Conservation (phyloP, 2,329 filamentous ascomycete species). For the Sclerotinia subarctica region DNA sequence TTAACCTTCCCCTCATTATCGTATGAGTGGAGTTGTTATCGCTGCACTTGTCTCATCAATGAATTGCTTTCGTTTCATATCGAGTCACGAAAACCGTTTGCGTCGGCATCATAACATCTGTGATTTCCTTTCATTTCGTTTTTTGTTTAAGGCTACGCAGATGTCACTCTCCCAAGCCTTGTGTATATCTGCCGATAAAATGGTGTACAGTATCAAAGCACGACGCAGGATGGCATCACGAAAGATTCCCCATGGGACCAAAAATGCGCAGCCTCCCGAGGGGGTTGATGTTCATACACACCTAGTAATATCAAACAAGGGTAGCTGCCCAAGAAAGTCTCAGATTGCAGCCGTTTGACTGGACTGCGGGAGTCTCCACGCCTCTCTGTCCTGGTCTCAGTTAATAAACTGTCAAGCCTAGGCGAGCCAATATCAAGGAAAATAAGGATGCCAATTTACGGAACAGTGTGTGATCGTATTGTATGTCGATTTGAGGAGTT, state of each 20-base stretch:
- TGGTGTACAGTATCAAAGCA: constrained; percentile 12
- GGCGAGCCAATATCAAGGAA: neutral
- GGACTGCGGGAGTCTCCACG: constrained; percentile 20
- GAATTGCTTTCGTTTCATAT: constrained; percentile 24
- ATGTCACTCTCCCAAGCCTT: constrained; percentile 21
- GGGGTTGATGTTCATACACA: constrained; percentile 21
- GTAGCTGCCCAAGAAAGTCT: constrained; percentile 23
- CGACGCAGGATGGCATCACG: constrained; percentile 15
- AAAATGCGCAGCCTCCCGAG: constrained; percentile 24
- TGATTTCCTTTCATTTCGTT: neutral
- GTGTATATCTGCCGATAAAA: constrained; percentile 12
- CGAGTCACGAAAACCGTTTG: constrained; percentile 20
- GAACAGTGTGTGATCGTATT: constrained; percentile 9
- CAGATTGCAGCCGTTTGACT: constrained; percentile 26
- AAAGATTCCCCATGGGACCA: constrained; percentile 8
- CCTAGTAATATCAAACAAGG: constrained; percentile 22
- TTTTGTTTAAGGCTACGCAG: constrained; percentile 6
- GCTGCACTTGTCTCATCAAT: constrained; percentile 17
- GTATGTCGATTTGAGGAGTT: neutral
- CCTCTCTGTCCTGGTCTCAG: constrained; percentile 5
- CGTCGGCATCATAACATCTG: neutral
- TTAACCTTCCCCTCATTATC: constrained; percentile 14
- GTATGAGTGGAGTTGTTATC: constrained; percentile 10
- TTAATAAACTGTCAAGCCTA: constrained; percentile 7
- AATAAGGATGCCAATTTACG: neutral